phyloP scores from a whole-genome alignment of 202 grass and related monocot species.

The Elaeis oleifera region DNA sequence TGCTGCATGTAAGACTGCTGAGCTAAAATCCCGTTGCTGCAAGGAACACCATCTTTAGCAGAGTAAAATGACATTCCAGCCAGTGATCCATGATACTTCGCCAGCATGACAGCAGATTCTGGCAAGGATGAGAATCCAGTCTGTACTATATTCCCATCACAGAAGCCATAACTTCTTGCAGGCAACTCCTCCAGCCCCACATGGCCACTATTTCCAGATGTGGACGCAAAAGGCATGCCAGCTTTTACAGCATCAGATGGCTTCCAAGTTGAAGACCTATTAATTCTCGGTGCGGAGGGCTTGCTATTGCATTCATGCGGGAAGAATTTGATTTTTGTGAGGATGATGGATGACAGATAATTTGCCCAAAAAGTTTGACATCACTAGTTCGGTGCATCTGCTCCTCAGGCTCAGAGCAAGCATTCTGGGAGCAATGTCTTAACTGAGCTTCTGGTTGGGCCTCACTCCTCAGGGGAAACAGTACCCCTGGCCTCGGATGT shows the following conservation, averaged over 20 bases:
- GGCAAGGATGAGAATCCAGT: slow-evolving; percentile 33
- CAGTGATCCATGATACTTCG: slow-evolving; percentile 42
- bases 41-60: slow-evolving; percentile 33
- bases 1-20: slow-evolving; percentile 38
- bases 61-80: slow-evolving; percentile 45
- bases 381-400: slow-evolving; percentile 45
- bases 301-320: slow-evolving; percentile 37
- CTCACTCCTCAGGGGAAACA: slow-evolving; percentile 14
- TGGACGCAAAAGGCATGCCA: slow-evolving; percentile 29
- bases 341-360: slow-evolving; percentile 53
- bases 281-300: slow-evolving; percentile 23
- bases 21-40: slow-evolving; percentile 17
- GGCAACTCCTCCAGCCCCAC: slow-evolving; percentile 36
- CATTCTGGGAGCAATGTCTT: slow-evolving; percentile 4
- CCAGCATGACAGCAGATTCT: slow-evolving; percentile 34
- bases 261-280: slow-evolving; percentile 11
- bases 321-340: slow-evolving; percentile 39
- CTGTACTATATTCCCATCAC: slow-evolving; percentile 42
- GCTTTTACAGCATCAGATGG: slow-evolving; percentile 29
- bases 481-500: slow-evolving; percentile 22
- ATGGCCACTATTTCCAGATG: slow-evolving; percentile 10
- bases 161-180: slow-evolving; percentile 30
- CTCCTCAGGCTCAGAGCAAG: slow-evolving; percentile 27
- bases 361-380: slow-evolving; percentile 75
- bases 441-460: slow-evolving; percentile 16